Conservation (phyloP, 179 eudicot genomes). For the Spergularia azorica region DNA sequence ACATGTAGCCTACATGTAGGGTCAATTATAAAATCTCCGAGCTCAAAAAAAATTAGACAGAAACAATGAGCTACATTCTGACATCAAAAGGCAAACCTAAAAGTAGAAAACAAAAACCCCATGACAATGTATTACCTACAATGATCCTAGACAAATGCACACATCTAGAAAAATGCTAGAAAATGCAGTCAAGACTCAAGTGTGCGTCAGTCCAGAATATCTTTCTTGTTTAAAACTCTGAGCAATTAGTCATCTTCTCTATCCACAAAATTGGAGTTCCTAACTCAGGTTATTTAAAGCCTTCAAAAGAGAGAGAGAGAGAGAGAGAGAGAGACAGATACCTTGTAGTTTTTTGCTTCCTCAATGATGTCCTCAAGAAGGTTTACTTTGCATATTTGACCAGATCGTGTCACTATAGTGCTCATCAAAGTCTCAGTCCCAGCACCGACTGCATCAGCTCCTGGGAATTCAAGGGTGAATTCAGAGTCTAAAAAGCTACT, state of each 20-base stretch:
- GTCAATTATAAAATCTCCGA: too few relatives aligned
- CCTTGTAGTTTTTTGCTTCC: constrained; percentile 83
- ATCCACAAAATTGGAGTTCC: too few relatives aligned
- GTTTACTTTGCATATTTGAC: constrained; percentile 52
- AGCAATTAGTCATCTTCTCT: too few relatives aligned
- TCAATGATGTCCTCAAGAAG: constrained; percentile 66
- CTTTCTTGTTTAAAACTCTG: too few relatives aligned
- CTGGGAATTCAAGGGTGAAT: constrained; percentile 24
- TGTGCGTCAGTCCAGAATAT: too few relatives aligned
- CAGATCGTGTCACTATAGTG: constrained; percentile 48
- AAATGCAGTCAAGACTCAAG: too few relatives aligned
- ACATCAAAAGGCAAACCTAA: neutral
- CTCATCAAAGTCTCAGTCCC: constrained; percentile 22
- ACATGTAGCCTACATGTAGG: too few relatives aligned
- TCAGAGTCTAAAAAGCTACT: constrained; percentile 27
- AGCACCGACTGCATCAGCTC: constrained; percentile 31
- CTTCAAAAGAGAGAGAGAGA: neutral
- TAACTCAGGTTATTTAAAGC: too few relatives aligned
- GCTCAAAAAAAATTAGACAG: neutral
- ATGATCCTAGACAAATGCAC: neutral
- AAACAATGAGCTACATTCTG: neutral
- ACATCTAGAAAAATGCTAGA: too few relatives aligned
- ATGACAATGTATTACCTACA: neutral
- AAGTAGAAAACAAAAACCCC: neutral
- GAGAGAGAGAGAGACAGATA: constrained; percentile 22